phyloP scores from a whole-genome alignment of 129 eudicot species.

The Chrysanthemum seticuspe region DNA sequence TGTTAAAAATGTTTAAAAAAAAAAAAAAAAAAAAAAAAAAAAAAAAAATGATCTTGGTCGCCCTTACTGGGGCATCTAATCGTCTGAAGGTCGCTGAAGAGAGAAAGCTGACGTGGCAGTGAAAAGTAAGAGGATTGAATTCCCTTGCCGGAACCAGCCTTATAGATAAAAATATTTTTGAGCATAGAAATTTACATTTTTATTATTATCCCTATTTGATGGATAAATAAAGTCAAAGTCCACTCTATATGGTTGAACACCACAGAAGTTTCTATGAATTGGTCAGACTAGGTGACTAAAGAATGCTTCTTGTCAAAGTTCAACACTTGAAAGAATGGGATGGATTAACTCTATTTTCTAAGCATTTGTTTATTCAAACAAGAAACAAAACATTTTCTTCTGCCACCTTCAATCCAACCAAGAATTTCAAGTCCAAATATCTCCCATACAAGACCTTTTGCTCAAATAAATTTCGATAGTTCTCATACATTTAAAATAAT shows the following conservation, averaged over 20 bases:
- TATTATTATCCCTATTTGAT: slow-evolving; percentile 8
- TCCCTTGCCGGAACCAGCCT: too few species aligned
- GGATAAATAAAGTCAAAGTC: slow-evolving; percentile 22
- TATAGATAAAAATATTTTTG: background rate
- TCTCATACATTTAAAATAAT: background rate
- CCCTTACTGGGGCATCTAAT: too few species aligned
- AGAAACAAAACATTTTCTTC: slow-evolving; percentile 19
- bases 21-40: too few species aligned
- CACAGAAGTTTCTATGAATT: slow-evolving; percentile 23
- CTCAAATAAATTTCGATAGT: background rate
- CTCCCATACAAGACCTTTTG: slow-evolving; percentile 2
- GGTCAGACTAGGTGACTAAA: slow-evolving; percentile 33
- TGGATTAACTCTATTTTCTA: slow-evolving; percentile 17
- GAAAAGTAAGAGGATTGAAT: too few species aligned
- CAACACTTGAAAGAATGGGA: slow-evolving; percentile 13
- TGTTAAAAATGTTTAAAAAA: too few species aligned
- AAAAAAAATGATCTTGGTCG: too few species aligned
- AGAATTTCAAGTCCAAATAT: slow-evolving; percentile 5
- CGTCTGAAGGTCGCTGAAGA: too few species aligned
- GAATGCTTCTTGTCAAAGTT: slow-evolving; percentile 34
- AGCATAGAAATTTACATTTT: background rate
- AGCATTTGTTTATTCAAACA: slow-evolving; percentile 11
- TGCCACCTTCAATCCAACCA: slow-evolving; percentile 40
- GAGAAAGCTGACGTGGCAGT: too few species aligned
- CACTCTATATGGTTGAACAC: slow-evolving; percentile 24